Conservation (phyloP, 306 rosid genomes). For the Trichosanthes truncata region DNA sequence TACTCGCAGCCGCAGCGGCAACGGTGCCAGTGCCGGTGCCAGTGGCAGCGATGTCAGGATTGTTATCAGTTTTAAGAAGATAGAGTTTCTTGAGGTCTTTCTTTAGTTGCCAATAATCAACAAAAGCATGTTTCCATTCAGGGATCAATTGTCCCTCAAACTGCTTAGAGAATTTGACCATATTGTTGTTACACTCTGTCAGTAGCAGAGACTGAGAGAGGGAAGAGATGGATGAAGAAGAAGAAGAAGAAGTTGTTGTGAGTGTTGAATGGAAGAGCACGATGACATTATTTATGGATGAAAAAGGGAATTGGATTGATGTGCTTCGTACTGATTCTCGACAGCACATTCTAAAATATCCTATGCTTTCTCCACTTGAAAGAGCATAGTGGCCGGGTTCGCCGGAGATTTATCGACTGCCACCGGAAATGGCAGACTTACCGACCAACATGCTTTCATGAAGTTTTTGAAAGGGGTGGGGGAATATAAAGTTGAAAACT, state of each 20-base stretch:
- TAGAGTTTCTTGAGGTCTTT: conserved; percentile 68
- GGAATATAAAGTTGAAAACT: conserved; percentile 39
- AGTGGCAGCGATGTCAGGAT: background rate
- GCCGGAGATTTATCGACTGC: conserved; percentile 43
- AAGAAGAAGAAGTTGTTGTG: conserved; percentile 23
- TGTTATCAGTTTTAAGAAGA: conserved; percentile 24
- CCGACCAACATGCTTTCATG: conserved; percentile 32
- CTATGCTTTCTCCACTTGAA: conserved; percentile 72
- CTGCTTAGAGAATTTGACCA: conserved; percentile 95
- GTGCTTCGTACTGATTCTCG: conserved; percentile 60
- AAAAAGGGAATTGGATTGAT: conserved; percentile 38
- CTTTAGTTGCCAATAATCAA: conserved; percentile 83
- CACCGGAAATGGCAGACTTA: conserved; percentile 38
- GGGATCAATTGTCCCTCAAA: conserved; percentile 89
- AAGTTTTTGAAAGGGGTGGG: conserved; percentile 40
- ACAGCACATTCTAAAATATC: conserved; percentile 97
- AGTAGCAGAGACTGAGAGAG: background rate
- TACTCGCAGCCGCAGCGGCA: conserved; percentile 22
- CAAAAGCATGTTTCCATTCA: conserved; percentile 98
- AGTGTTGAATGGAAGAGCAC: conserved; percentile 44
- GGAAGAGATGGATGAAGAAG: background rate
- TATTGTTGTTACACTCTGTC: conserved; percentile 7
- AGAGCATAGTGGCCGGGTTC: conserved; percentile 26
- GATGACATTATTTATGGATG: conserved; percentile 54
- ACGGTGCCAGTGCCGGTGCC: conserved; percentile 7